These are phyloP conservation scores for Ilex paraguariensis DNA, from an alignment of 305 asterid genomes.

Conservation along the genomic window DNA sequence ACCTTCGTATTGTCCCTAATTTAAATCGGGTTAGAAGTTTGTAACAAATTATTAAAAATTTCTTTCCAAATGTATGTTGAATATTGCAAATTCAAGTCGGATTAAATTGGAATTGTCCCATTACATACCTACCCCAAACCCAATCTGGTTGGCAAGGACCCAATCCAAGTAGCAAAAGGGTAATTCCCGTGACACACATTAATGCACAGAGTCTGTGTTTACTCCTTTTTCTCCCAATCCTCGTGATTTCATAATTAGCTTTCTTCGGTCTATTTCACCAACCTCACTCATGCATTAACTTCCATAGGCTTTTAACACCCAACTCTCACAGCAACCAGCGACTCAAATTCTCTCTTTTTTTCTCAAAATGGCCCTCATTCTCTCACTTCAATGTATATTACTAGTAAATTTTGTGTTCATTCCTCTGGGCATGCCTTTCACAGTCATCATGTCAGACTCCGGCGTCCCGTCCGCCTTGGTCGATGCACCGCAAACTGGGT, in stretches of 20 bases:
- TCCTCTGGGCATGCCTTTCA: conserved; percentile 26
- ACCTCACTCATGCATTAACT: conserved; percentile 17
- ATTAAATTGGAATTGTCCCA: no score
- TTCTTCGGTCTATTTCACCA: conserved; percentile 41
- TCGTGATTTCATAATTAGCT: conserved; percentile 70
- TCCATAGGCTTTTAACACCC: neutral
- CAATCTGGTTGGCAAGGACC: no score
- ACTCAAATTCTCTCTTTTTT: neutral
- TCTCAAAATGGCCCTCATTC: conserved; percentile 14
- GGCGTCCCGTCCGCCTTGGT: conserved; percentile 41
- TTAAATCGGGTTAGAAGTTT: no score
- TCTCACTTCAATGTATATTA: conserved; percentile 13
- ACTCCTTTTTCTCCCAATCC: conserved; percentile 43
- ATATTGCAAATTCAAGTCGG: no score
- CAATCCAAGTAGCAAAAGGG: neutral
- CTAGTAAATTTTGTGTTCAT: neutral
- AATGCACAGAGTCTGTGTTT: conserved; percentile 41
- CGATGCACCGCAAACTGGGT: conserved; percentile 59
- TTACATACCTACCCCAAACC: no score
- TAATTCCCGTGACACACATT: conserved; percentile 58
- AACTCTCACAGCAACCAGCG: neutral
- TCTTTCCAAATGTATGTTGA: no score
- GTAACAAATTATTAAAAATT: no score
- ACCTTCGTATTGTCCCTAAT: no score
- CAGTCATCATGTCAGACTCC: conserved; percentile 58